Evolutionary conservation across 2,329 filamentous ascomycete species (phyloP).

Genomic region (Samsoniella hepiali): DNA sequence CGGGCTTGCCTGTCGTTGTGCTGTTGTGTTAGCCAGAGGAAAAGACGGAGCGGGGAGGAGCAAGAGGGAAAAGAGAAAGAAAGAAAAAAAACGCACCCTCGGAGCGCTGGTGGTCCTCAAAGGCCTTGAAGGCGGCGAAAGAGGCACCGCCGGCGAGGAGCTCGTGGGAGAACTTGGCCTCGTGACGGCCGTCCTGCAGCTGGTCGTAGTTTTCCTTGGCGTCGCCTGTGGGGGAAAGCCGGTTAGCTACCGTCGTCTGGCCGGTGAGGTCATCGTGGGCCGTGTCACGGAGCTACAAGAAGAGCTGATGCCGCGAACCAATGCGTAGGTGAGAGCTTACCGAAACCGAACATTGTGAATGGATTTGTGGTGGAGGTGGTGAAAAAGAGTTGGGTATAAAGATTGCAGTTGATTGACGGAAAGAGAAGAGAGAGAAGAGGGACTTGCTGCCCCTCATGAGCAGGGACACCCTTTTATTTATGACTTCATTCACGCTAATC

Average conservation of each 20-base stretch:
- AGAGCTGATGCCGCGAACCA: not conserved
- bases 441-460: not conserved
- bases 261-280: not conserved
- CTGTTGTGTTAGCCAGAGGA: not conserved
- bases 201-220: constrained; percentile 29
- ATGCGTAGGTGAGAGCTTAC: not conserved
- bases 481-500: not conserved
- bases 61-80: no score
- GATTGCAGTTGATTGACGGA: not conserved
- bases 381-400: not conserved
- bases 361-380: not conserved
- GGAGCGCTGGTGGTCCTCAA: constrained; percentile 69
- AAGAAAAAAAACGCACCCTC: constrained; percentile 49
- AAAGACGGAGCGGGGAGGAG: not conserved
- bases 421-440: not conserved
- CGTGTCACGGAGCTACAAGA: not conserved
- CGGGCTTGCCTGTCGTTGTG: constrained; percentile 41
- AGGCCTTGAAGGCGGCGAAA: constrained; percentile 77
- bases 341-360: constrained; percentile 19
- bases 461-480: not conserved
- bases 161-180: constrained; percentile 69
- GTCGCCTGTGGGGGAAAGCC: constrained; percentile 5
- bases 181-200: constrained; percentile 46
- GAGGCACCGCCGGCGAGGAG: constrained; percentile 70
- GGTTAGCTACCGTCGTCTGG: not conserved